Base-by-base conservation (phyloP, 352 stramenopile species). In the Pythium aphanidermatum region DNA sequence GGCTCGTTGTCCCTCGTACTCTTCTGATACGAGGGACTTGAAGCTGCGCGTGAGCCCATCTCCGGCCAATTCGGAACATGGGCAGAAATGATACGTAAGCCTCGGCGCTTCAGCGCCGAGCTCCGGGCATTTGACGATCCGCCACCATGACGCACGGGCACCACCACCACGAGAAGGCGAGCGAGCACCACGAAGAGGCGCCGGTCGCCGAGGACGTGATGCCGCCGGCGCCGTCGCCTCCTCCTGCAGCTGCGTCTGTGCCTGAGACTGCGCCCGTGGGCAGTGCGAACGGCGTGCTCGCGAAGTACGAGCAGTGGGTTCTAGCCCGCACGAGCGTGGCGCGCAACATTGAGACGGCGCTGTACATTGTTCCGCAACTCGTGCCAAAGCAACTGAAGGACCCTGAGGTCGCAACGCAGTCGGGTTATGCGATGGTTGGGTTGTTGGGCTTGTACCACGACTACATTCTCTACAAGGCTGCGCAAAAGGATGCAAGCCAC, bases 401-500 rank as follows among this genome's bases (percentile, higher is more conserved):
- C 24, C 77, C 72, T 1, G 76, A 91, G 37, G 51, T 89, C 19
- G 70, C 75, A 28, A 79, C 78, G 13, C 74, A 93, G 49, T 68
- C 62, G n/a, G 74, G 81, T 5, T 93, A 93, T 57, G 80, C 81
- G 34, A 47, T 91, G 26, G 76, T 86, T 37, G 78, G 78, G 0
- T 43, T 93, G 30, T 58, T 93, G 26, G 74, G 80, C 41, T 25
- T 91, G 50, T 90, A 86, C 55, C 81, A 93, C 44, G 81, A 93
- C 71, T 85, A 85, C 52, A 61, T 93, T 11, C 51, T 90, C 38
- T 86, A 75, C 70, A 86, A 85, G 63, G 62, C 68, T 13, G 41
- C 60, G n/a, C 34, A 46, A 33, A 38, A 31, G 16, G 35, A 48
- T 17, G 41, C 12, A 7, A 38, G 6, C 10, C 10, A 10, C 38